Conservation (phyloP, 768 basidiomycete species). For the Lanmaoa pseudosensibilis region DNA sequence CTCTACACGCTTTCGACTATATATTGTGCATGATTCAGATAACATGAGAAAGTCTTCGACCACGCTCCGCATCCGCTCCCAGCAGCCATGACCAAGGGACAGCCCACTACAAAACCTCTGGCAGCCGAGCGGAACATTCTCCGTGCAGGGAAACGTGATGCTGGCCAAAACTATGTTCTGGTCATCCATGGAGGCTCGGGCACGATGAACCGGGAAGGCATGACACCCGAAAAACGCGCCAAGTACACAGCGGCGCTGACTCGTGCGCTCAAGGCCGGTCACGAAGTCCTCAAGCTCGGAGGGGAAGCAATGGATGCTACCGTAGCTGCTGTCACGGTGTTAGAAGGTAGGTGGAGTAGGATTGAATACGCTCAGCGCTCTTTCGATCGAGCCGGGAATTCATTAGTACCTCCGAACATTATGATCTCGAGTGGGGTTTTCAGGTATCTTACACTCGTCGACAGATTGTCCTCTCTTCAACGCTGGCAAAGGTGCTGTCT, state of each 20-base stretch:
- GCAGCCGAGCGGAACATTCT: background rate
- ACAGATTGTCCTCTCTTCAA: constrained; percentile 79
- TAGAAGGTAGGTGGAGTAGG: constrained; percentile 58
- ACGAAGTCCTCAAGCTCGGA: constrained; percentile 59
- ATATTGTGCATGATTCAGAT: background rate
- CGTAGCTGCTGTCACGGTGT: constrained; percentile 65
- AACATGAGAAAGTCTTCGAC: background rate
- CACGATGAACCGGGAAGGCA: constrained; percentile 55
- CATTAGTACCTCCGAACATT: no score
- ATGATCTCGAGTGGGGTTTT: background rate
- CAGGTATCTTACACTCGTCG: background rate
- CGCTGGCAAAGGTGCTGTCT: constrained; percentile 77
- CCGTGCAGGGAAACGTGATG: constrained; percentile 7
- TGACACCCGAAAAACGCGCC: constrained; percentile 60
- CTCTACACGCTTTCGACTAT: background rate
- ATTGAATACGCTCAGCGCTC: background rate
- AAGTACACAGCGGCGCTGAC: constrained; percentile 57
- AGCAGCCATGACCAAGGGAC: constrained; percentile 10
- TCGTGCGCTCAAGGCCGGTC: constrained; percentile 58
- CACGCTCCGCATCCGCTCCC: background rate
- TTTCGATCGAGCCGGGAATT: background rate
- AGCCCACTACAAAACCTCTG: background rate
- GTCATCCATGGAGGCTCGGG: constrained; percentile 84
- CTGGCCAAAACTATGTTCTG: constrained; percentile 39
- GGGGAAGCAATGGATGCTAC: constrained; percentile 85